Base-by-base conservation (phyloP, 331 rosid species). In the Cydonia oblonga region DNA sequence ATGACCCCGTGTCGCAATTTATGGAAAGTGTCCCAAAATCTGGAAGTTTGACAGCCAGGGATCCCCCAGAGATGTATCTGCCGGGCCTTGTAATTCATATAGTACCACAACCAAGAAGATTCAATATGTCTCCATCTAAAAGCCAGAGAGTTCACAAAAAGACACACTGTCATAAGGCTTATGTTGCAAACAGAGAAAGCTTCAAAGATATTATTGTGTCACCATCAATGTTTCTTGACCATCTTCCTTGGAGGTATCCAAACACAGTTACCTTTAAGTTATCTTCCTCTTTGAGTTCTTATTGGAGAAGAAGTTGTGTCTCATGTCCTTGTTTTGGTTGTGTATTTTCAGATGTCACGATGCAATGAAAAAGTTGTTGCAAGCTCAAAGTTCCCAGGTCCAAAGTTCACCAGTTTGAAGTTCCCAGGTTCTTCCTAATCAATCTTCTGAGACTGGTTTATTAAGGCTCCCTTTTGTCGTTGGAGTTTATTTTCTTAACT, bases 181-280 rank as follows among this genome's bases (percentile, higher is more conserved):
- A 89, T 69, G 2, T 90, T 42, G 96, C 93, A 72, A 80, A 70
- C 64, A 83, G 88, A 85, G 92, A 93, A 70, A 86, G 61, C 71
- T 93, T 90, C 90, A 90, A 81, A 79, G 97, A 93, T 78, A 89
- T 93, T 66, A 60, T 81, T 75, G 96, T 93, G 72, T 87, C 97
- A 16, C 90, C 90, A 35, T 93, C 96, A 51, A 93, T 93, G 98
- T 90, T 93, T 85, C 92, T 93, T 20, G 98, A 93, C 69, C 98
- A 93, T 85, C 93, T 93, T 35, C 98, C 98, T 68, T 93, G 98
- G 98, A 93, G 98, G 98, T 93, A 87, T 58, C 80, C 53, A 68
- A 66, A 69, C 71, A 65, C 56, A 63, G 66, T 64, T 71, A 59
- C 60, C 66, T 25, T 44, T 79, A 8, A 66, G 9, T 9, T 5